Evolutionary conservation across 2,329 filamentous ascomycete species (phyloP).

Genomic region (Aureobasidium subglaciale): DNA sequence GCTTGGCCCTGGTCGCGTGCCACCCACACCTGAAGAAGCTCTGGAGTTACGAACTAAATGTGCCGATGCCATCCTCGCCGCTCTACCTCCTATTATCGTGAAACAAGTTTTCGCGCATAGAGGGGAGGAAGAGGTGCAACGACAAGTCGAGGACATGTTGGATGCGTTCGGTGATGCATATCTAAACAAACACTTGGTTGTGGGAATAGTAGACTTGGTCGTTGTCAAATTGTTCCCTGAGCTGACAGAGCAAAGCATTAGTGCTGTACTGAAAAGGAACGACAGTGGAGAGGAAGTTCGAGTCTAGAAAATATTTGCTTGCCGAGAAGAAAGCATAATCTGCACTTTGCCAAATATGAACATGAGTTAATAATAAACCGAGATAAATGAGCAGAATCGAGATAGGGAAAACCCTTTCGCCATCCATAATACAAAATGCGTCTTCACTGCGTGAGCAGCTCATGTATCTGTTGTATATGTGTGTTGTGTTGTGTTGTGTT

Average conservation of each 20-base stretch:
- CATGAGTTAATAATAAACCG: background rate
- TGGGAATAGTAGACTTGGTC: slow-evolving; percentile 71
- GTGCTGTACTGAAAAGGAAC: background rate
- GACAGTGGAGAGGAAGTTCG: background rate
- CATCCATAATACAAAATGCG: background rate
- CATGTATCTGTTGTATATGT: background rate
- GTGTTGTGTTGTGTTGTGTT: background rate
- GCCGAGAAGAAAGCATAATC: background rate
- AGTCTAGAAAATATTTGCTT: too few relatives aligned
- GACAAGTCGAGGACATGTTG: slow-evolving; percentile 51
- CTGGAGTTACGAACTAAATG: slow-evolving; percentile 59
- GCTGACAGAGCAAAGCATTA: slow-evolving; percentile 38
- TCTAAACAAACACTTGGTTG: slow-evolving; percentile 88
- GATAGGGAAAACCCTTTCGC: too few relatives aligned
- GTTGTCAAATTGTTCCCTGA: slow-evolving; percentile 82
- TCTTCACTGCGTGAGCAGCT: background rate
- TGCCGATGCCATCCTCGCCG: slow-evolving; percentile 50
- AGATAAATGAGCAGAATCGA: too few relatives aligned
- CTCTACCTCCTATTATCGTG: slow-evolving; percentile 42
- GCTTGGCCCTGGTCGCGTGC: slow-evolving; percentile 56
- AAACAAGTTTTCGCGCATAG: slow-evolving; percentile 36
- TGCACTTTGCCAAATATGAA: background rate
- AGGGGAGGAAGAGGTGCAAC: slow-evolving; percentile 23
- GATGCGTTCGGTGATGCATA: slow-evolving; percentile 74
- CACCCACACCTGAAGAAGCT: slow-evolving; percentile 53